Evolutionary conservation across 2,329 filamentous ascomycete species (phyloP), one percentile per base, ranked within the genome.

Genomic region (Epichloe gansuensis): DNA sequence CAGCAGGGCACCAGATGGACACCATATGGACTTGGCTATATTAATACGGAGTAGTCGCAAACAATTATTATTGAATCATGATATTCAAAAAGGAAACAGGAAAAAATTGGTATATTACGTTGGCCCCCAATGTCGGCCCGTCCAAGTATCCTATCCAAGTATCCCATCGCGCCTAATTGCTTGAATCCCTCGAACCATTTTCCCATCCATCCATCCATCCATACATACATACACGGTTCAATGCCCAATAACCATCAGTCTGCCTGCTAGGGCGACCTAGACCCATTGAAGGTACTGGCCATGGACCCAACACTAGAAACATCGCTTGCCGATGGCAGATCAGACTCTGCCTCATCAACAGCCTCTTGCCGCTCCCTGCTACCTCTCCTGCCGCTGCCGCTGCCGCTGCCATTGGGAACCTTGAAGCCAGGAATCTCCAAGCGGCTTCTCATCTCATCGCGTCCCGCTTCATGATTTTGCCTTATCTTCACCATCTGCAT

Each of bases 401-500:
- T 58, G 27, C 59, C 57, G 23, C 60, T 54, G 8, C 67, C 68
- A 17, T 70, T 68, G 42, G 58, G 47, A 21, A 53, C 51, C 53
- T 60, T 62, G 5, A 57, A 56, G 3, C 53, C 54, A 15, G 68
- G 66, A 42, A 70, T 65, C 51, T 61, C 63, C 34, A 70, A 58
- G 34, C 63, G 59, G 50, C 59, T 59, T 21, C 59, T 63, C 35
- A 63, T 58, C 13, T 58, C 55, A 17, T 64, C 62, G 5, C 55
- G 55, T 11, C 53, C 49, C 7, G 56, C 23, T 21, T 66, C 65
- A 46, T 67, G 64, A 50, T 64, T 67, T 23, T 62, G 49, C 8
- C 54, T 54, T 39, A 70, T 64, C 47, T 79, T 76, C 6, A 82
- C 77, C 66, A 81, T 73, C 58, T 80, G 77, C 66, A 94, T 75